Evolutionary conservation across 768 basidiomycete species (phyloP).

Genomic region (Chalciporus chontae): DNA sequence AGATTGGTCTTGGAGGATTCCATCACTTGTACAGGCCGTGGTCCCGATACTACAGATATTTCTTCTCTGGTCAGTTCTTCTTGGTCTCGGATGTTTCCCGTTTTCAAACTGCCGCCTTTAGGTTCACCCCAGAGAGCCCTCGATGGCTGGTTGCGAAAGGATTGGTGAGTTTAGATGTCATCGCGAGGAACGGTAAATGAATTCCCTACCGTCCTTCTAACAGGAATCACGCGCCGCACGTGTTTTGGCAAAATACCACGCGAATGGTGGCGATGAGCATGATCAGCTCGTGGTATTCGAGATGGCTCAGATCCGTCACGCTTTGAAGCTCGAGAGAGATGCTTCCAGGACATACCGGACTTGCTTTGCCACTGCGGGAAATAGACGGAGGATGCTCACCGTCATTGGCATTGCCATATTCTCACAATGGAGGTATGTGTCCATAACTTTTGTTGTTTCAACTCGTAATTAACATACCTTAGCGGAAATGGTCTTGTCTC

Average conservation of each 20-base stretch:
- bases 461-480: too few species aligned
- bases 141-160: conserved; percentile 64
- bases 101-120: conserved; percentile 17
- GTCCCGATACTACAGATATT: conserved; percentile 54
- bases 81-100: neutral
- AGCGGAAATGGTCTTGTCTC: conserved; percentile 64
- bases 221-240: conserved; percentile 56
- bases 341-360: conserved; percentile 46
- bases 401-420: conserved; percentile 66
- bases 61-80: conserved; percentile 45
- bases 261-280: conserved; percentile 52
- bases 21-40: conserved; percentile 58
- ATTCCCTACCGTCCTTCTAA: neutral
- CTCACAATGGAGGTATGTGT: conserved; percentile 63
- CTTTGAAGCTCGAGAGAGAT: conserved; percentile 60
- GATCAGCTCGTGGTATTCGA: conserved; percentile 53
- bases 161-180: conserved; percentile 34
- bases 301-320: conserved; percentile 68
- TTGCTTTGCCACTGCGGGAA: conserved; percentile 62
- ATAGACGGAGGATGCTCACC: conserved; percentile 63
- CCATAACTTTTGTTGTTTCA: too few species aligned
- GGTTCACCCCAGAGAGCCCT: conserved; percentile 68
- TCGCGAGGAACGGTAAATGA: neutral
- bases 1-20: conserved; percentile 63
- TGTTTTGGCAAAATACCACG: conserved; percentile 71